A percentile compares a stretch with the other conserved stretches of the same genome.
These are phyloP conservation scores for Breynia disticha DNA, from an alignment of 441 rosid genomes.

Conservation along the genomic window DNA sequence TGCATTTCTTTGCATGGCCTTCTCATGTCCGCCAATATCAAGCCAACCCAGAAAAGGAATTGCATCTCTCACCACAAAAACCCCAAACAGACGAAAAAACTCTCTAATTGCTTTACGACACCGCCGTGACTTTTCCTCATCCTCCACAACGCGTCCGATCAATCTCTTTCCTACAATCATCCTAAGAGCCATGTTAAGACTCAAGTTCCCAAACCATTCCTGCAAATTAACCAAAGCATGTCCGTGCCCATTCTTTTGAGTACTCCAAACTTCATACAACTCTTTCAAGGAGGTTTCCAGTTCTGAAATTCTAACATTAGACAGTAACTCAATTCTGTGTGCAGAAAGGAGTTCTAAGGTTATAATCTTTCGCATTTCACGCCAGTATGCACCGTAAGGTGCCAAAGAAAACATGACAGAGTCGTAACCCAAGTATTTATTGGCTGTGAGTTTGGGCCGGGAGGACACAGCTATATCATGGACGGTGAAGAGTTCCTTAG, in stretches of 20 bases:
- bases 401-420: slow-evolving; percentile 26
- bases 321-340: slow-evolving; percentile 23
- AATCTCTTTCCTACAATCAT: slow-evolving; percentile 23
- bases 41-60: slow-evolving; percentile 34
- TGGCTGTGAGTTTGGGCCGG: slow-evolving; percentile 24
- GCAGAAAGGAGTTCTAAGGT: slow-evolving; percentile 26
- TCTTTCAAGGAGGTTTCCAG: slow-evolving; percentile 20
- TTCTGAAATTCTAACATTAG: slow-evolving; percentile 24
- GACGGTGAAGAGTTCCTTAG: slow-evolving; percentile 29
- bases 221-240: slow-evolving; percentile 21
- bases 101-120: slow-evolving; percentile 16
- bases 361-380: slow-evolving; percentile 26
- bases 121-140: slow-evolving; percentile 11
- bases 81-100: slow-evolving; percentile 20
- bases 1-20: slow-evolving; percentile 28
- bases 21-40: slow-evolving; percentile 32
- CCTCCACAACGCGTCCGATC: slow-evolving; percentile 4
- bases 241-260: neutral
- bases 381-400: slow-evolving; percentile 34
- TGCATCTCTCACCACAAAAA: slow-evolving; percentile 23
- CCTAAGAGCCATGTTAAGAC: slow-evolving; percentile 18
- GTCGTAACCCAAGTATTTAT: slow-evolving; percentile 27
- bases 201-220: slow-evolving; percentile 20
- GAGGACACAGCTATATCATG: slow-evolving; percentile 12
- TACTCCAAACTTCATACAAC: slow-evolving; percentile 18